Evolutionary conservation across 352 stramenopile genomes (phyloP), one percentile per base, ranked within the genome.

Genomic region (Phytopythium delawarense): DNA sequence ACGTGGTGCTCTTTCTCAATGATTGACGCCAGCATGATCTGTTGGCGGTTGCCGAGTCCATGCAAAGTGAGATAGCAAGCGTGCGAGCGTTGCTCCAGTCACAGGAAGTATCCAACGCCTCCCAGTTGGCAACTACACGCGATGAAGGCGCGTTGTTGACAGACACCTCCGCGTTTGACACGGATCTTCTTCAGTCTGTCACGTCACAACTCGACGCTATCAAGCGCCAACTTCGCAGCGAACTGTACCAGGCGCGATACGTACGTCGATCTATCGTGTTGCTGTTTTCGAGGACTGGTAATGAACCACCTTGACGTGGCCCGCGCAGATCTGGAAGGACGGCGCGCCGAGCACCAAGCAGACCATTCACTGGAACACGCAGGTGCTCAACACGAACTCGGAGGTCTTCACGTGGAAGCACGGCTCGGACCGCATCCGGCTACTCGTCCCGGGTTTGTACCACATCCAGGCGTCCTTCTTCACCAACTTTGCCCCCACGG

Each of bases 401-500:
- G 79, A 91, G 34, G 66, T 92, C 45, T 91, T 92, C 50, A 62
- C 83, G 12, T 92, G 84, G 84, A 73, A 86, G 35, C 58, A 66
- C 15, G 74, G 72, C 4, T 71, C 69, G 4, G 81, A 92, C 46
- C 62, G 62, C n/a, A 63, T 91, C 13, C 66, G 65, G 34, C 66
- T 87, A 21, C 69, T 78, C 35, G 56, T 91, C 4, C 81, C 84
- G 7, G 84, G 84, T 1, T 70, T 92, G 18, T 88, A 91, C 62
- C 79, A 91, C 56, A 57, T 92, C 3, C 78, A 92, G 55, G 76
- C 72, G 1, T 78, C 78, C 7, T 89, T 92, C 62, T 92, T 92
- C 62, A 91, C 81, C 13, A 71, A 68, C 40, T 81, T 80, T 20
- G 60, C 68, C 1, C 84, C 84, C 0, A 74, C 64, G 8, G 65